Conservation (phyloP, 768 basidiomycete species). For the Tylopilus felleus region DNA sequence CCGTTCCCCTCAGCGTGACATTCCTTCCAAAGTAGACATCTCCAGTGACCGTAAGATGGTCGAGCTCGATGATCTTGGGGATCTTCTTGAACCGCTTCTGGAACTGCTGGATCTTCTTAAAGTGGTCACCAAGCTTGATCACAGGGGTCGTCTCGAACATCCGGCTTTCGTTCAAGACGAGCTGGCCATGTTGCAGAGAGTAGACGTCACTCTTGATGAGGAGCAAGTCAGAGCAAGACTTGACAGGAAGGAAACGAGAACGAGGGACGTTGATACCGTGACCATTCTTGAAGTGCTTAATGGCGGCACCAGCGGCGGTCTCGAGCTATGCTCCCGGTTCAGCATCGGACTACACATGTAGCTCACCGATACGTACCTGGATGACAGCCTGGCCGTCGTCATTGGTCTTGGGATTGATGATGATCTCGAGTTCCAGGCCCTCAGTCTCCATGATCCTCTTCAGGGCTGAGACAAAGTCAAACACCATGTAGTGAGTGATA, state of each 20-base stretch:
- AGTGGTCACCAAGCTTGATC: slow-evolving; percentile 74
- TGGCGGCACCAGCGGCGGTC: slow-evolving; percentile 73
- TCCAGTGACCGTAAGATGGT: slow-evolving; percentile 71
- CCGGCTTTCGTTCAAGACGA: slow-evolving; percentile 56
- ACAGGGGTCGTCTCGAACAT: slow-evolving; percentile 66
- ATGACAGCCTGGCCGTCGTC: slow-evolving; percentile 70
- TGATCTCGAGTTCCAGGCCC: slow-evolving; percentile 74
- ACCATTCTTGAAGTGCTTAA: slow-evolving; percentile 65
- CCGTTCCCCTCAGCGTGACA: slow-evolving; percentile 61
- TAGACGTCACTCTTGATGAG: slow-evolving; percentile 70
- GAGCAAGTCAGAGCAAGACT: slow-evolving; percentile 60
- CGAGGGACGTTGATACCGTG: slow-evolving; percentile 75
- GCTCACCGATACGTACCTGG: slow-evolving; percentile 39
- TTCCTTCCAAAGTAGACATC: slow-evolving; percentile 68
- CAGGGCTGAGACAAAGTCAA: slow-evolving; percentile 43
- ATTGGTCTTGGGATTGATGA: slow-evolving; percentile 67
- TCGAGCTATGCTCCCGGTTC: slow-evolving; percentile 45
- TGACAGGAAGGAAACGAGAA: slow-evolving; percentile 66
- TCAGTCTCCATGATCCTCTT: slow-evolving; percentile 72
- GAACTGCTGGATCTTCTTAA: slow-evolving; percentile 72
- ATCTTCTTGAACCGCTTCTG: slow-evolving; percentile 77
- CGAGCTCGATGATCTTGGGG: slow-evolving; percentile 67
- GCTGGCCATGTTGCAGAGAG: slow-evolving; percentile 63
- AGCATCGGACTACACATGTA: not conserved
- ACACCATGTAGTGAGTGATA: not conserved